Evolutionary conservation across 768 basidiomycete genomes (phyloP).

Genomic region (Paxillus ammoniavirescens): DNA sequence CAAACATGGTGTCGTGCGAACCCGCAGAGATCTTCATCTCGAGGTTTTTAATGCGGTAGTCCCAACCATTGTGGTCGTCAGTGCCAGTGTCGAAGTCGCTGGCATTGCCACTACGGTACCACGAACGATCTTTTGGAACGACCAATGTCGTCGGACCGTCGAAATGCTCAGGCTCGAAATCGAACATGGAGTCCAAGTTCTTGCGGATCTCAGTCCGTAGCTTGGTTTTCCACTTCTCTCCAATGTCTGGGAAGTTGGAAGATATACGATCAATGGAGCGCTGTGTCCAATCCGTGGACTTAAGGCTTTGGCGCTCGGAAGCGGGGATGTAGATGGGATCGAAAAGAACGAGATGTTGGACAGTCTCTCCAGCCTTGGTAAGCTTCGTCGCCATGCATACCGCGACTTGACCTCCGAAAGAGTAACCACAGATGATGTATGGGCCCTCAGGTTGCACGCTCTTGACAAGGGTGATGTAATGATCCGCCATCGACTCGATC

Average conservation of each 20-base stretch:
- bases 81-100: slow-evolving; percentile 30
- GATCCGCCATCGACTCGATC: slow-evolving; percentile 31
- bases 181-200: slow-evolving; percentile 33
- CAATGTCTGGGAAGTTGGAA: slow-evolving; percentile 31
- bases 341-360: slow-evolving; percentile 26
- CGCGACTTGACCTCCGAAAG: slow-evolving; percentile 30
- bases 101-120: slow-evolving; percentile 29
- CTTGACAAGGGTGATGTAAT: slow-evolving; percentile 30
- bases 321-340: slow-evolving; percentile 31
- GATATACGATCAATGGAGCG: slow-evolving; percentile 30
- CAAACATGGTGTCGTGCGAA: slow-evolving; percentile 32
- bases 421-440: slow-evolving; percentile 26
- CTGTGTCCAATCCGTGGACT: slow-evolving; percentile 31
- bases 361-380: slow-evolving; percentile 19
- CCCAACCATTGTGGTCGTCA: slow-evolving; percentile 33
- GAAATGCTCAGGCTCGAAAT: slow-evolving; percentile 28
- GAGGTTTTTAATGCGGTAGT: slow-evolving; percentile 23
- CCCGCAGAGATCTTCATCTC: slow-evolving; percentile 28
- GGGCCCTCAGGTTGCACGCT: slow-evolving; percentile 25
- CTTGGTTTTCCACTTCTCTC: slow-evolving; percentile 31
- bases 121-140: slow-evolving; percentile 31
- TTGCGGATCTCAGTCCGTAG: slow-evolving; percentile 30
- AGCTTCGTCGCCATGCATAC: slow-evolving; percentile 27
- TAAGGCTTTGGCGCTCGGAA: slow-evolving; percentile 25
- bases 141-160: slow-evolving; percentile 23